Conservation (phyloP, 2,329 filamentous ascomycete genomes). For the Phialemoniopsis sp. region DNA sequence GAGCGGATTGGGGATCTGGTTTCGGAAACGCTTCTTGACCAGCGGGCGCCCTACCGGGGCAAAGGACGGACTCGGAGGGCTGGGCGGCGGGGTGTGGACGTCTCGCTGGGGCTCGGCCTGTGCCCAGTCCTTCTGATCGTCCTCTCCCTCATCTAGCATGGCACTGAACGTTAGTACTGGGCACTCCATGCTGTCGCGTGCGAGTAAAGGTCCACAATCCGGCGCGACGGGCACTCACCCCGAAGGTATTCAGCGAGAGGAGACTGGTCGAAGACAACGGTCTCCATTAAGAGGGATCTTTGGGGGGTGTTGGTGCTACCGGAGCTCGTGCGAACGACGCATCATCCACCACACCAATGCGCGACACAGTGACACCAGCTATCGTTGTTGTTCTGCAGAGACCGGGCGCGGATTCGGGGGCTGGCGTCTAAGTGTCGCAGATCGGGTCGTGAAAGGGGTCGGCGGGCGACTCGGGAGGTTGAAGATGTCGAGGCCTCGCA, state of each 20-base stretch:
- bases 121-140: slow-evolving; percentile 42
- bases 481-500: no score
- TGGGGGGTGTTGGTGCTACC: slow-evolving; percentile 3
- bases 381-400: no score
- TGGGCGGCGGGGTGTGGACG: slow-evolving; percentile 39
- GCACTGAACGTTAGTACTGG: slow-evolving; percentile 9
- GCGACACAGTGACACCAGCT: no score
- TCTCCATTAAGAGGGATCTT: slow-evolving; percentile 63
- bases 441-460: no score
- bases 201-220: slow-evolving; percentile 7
- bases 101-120: slow-evolving; percentile 28
- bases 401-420: no score
- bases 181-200: not conserved
- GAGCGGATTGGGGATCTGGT: slow-evolving; percentile 38
- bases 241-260: slow-evolving; percentile 86
- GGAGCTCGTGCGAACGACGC: slow-evolving; percentile 2
- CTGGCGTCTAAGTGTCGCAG: no score
- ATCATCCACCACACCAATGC: no score
- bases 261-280: slow-evolving; percentile 79
- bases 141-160: slow-evolving; percentile 44
- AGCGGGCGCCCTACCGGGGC: slow-evolving; percentile 53
- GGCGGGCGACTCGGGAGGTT: no score
- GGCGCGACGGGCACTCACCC: slow-evolving; percentile 50
- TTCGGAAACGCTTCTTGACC: slow-evolving; percentile 49
- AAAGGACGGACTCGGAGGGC: slow-evolving; percentile 42